These are phyloP conservation scores for Exobasidium cylindrosporum DNA, from an alignment of 1,284 basidiomycete species.

Conservation along the genomic window DNA sequence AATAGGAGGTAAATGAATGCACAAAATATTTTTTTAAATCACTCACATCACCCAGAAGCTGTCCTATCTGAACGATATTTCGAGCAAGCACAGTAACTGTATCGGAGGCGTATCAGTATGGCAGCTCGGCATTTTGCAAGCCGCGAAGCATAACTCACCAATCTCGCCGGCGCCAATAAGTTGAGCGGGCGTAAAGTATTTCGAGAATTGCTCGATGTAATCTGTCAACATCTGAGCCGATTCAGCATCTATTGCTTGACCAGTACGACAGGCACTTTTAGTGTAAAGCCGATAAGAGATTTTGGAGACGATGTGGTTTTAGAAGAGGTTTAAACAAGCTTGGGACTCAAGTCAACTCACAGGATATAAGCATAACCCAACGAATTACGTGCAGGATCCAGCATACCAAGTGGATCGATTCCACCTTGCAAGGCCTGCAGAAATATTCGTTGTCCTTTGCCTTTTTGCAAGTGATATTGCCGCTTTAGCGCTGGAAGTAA, in stretches of 20 bases:
- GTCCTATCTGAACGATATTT: background rate
- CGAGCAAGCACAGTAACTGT: slow-evolving; percentile 1
- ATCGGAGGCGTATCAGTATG: no score
- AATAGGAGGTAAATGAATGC: background rate
- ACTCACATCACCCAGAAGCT: background rate
- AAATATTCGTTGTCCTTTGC: slow-evolving; percentile 3
- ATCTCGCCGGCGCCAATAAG: slow-evolving; percentile 6
- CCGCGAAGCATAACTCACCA: slow-evolving; percentile 2
- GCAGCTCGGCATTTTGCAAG: background rate
- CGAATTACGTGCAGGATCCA: slow-evolving; percentile 2
- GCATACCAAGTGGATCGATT: slow-evolving; percentile 3
- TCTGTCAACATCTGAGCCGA: background rate
- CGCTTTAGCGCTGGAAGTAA: background rate
- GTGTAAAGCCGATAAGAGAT: background rate
- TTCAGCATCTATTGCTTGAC: background rate
- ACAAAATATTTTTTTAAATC: background rate
- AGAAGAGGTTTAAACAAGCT: background rate
- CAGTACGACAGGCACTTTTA: background rate
- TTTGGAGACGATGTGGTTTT: background rate
- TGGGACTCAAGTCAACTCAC: background rate
- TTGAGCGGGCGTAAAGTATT: background rate
- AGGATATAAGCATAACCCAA: slow-evolving; percentile 5
- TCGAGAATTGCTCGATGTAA: background rate
- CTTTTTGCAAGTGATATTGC: background rate
- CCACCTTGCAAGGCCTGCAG: slow-evolving; percentile 5